Base-by-base conservation (phyloP, 164 flowering plant species). In the Aristolochia fimbriata region DNA sequence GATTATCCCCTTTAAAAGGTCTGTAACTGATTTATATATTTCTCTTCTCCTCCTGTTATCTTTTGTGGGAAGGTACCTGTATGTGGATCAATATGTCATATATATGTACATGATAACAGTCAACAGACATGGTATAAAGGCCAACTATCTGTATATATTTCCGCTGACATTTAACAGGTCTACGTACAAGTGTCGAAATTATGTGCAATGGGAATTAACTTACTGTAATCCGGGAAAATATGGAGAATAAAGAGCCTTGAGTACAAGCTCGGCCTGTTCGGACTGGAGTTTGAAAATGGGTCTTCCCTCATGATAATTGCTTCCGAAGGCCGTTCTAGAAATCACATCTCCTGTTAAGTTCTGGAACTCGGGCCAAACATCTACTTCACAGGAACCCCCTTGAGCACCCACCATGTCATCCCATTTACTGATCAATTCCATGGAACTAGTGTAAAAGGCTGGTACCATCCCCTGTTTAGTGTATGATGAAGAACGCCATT, bases 21-120 rank as follows among this genome's bases (percentile, higher is more conserved):
- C 46, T 15, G 17, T 0, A 76, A 53, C 59, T 70, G 58, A 20
- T 51, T 62, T 10, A 41, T 20, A 8, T 27, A 72, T 62, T 45
- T 60, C 54, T 60, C 45, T 66, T 62, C 66, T 73, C 55, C 74
- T 70, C 8, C 19, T 51, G 63, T 73, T 76, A 8, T 13, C 51
- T 30, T 57, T 59, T 58, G 70, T 69, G 4, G 76, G 76, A 19
- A 73, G 16, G 55, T 62, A 69, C 62, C 76, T 72, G 63, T 24
- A 15, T 21, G 9, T 17, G n/a, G n/a, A n/a, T n/a, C n/a, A n/a
- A n/a, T n/a, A n/a, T n/a, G n/a, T n/a, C n/a, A n/a, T n/a, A n/a
- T n/a, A n/a, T n/a, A n/a, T n/a, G n/a, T n/a, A n/a, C n/a, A n/a
- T n/a, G n/a, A n/a, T n/a, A n/a, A n/a, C n/a, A n/a, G n/a, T n/a